Evolutionary conservation across 2,329 filamentous ascomycete species (phyloP).

Genomic region (Metarhizium humberi): DNA sequence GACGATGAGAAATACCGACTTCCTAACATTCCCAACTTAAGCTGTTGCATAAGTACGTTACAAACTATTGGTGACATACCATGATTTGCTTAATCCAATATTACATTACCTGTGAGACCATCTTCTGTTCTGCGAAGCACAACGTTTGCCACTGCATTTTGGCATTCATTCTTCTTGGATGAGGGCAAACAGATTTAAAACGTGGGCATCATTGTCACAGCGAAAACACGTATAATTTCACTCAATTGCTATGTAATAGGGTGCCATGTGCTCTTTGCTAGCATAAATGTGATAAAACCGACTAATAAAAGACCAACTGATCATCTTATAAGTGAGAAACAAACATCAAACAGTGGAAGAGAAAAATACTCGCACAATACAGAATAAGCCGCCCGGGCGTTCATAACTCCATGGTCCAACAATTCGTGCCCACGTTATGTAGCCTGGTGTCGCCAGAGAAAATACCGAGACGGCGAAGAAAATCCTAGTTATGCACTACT

Average conservation of each 20-base stretch:
- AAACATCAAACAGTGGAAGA: not conserved
- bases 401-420: slow-evolving; percentile 1
- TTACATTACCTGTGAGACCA: too few relatives aligned
- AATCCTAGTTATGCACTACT: not conserved
- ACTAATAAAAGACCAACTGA: slow-evolving; percentile 2
- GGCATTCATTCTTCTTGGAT: too few relatives aligned
- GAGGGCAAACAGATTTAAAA: not conserved
- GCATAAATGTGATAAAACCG: slow-evolving; percentile 1
- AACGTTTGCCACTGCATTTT: too few relatives aligned
- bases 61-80: too few relatives aligned
- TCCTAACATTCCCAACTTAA: not conserved
- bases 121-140: too few relatives aligned
- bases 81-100: too few relatives aligned
- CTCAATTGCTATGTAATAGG: slow-evolving; percentile 1
- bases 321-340: not conserved
- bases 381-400: not conserved
- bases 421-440: not conserved
- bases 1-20: not conserved
- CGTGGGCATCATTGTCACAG: not conserved
- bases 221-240: not conserved
- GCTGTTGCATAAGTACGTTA: too few relatives aligned
- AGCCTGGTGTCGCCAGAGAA: not conserved
- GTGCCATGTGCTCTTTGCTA: not conserved
- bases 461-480: not conserved
- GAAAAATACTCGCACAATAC: not conserved